phyloP scores from a whole-genome alignment of 768 basidiomycete genomes.

The Mycena vitilis region DNA sequence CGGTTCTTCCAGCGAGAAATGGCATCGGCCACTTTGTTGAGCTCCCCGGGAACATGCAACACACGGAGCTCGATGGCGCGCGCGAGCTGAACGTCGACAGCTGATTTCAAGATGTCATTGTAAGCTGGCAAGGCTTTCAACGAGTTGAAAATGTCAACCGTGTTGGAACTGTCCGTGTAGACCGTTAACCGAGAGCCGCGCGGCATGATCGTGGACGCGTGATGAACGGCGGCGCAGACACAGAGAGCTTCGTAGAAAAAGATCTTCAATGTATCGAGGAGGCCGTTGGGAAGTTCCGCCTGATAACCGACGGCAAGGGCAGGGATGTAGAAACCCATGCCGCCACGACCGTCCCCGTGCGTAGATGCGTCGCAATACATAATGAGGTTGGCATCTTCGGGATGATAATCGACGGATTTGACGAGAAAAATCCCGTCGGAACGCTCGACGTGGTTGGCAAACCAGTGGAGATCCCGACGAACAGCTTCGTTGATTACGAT shows the following conservation, averaged over 20 bases:
- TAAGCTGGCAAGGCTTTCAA: constrained; percentile 21
- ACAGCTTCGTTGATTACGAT: constrained; percentile 44
- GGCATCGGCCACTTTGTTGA: constrained; percentile 43
- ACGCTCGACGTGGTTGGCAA: constrained; percentile 36
- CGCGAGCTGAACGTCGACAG: constrained; percentile 32
- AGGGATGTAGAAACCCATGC: constrained; percentile 40
- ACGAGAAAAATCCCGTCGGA: constrained; percentile 40
- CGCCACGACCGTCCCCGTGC: no score
- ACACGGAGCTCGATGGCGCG: constrained; percentile 38
- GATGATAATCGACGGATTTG: constrained; percentile 34
- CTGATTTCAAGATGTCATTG: constrained; percentile 37
- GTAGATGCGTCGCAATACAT: constrained; percentile 43
- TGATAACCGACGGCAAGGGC: constrained; percentile 27
- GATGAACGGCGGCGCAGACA: constrained; percentile 33
- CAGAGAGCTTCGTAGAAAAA: constrained; percentile 43
- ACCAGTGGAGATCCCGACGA: constrained; percentile 38
- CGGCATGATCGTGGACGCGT: neutral
- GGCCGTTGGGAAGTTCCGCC: constrained; percentile 5
- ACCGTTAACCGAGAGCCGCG: neutral
- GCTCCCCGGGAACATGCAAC: constrained; percentile 35
- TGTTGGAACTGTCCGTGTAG: constrained; percentile 42
- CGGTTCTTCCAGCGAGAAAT: constrained; percentile 39
- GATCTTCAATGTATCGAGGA: constrained; percentile 26
- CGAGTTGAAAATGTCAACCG: constrained; percentile 38
- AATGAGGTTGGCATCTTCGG: constrained; percentile 21